These are phyloP conservation scores for Hypoxylon lenormandii DNA, from an alignment of 495 filamentous ascomycete species.

Conservation along the genomic window DNA sequence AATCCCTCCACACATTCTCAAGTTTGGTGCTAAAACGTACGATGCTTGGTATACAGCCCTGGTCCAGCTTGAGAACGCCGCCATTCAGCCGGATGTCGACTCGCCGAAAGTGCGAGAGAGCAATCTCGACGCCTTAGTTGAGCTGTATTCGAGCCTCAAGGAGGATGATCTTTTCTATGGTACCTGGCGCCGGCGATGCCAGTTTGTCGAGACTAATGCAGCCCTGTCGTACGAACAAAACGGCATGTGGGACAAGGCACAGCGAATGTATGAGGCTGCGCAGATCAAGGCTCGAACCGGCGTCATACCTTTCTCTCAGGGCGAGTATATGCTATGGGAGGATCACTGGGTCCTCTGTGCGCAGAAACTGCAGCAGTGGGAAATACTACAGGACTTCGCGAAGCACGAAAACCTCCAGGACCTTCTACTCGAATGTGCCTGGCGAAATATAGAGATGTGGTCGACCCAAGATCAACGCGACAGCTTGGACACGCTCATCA, in stretches of 20 bases:
- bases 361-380: constrained; percentile 99
- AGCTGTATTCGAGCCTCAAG: constrained; percentile 86
- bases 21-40: constrained; percentile 88
- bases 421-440: constrained; percentile 91
- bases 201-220: constrained; percentile 95
- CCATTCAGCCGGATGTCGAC: constrained; percentile 84
- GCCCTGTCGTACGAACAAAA: constrained; percentile 97
- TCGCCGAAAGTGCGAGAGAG: constrained; percentile 85
- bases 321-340: constrained; percentile 99
- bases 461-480: constrained; percentile 84
- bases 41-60: constrained; percentile 95
- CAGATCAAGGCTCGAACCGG: constrained; percentile 97
- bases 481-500: constrained; percentile 87
- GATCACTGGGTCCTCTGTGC: constrained; percentile 98
- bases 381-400: constrained; percentile 95
- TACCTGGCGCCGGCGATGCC: constrained; percentile 92
- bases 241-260: constrained; percentile 99
- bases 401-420: constrained; percentile 99
- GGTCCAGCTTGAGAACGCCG: constrained; percentile 83
- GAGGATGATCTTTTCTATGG: constrained; percentile 99
- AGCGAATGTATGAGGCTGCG: constrained; percentile 92
- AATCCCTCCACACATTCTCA: constrained; percentile 93
- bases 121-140: constrained; percentile 91
- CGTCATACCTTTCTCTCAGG: constrained; percentile 91
- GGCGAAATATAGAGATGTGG: constrained; percentile 95